These are phyloP conservation scores for Vigna hirtella DNA, from an alignment of 306 rosid species.

Conservation along the genomic window DNA sequence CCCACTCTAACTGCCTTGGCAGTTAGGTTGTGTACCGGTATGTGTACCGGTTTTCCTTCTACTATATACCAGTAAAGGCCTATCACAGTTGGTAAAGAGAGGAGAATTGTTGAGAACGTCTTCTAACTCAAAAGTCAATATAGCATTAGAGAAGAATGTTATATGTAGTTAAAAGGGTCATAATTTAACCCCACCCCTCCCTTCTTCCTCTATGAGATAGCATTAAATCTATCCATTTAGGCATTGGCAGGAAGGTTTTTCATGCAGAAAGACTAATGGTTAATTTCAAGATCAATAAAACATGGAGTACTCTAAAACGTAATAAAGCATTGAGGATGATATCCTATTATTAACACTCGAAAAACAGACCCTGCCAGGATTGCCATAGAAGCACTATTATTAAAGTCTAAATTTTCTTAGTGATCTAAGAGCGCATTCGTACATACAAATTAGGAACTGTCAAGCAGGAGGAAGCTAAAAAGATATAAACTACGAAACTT, in stretches of 20 bases:
- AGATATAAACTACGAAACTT: neutral
- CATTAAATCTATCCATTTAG: neutral
- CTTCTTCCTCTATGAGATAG: neutral
- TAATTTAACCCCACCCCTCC: neutral
- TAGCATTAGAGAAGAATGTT: constrained; percentile 15
- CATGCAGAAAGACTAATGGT: constrained; percentile 24
- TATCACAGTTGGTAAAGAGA: neutral
- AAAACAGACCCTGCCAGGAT: constrained; percentile 5
- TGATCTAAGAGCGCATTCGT: neutral
- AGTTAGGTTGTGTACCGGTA: too few relatives aligned
- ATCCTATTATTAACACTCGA: constrained; percentile 2
- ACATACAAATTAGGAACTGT: constrained; percentile 21
- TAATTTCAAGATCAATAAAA: constrained; percentile 5
- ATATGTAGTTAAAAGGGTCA: constrained; percentile 11
- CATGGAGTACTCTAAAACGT: neutral
- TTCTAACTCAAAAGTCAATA: constrained; percentile 25
- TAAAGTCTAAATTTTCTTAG: constrained; percentile 27
- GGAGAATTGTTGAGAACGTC: constrained; percentile 15
- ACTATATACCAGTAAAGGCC: too few relatives aligned
- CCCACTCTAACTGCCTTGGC: too few relatives aligned
- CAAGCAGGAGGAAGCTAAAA: constrained; percentile 9
- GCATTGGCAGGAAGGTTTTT: constrained; percentile 17
- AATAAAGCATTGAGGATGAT: neutral
- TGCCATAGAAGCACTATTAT: constrained; percentile 16
- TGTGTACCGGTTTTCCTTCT: too few relatives aligned